A percentile compares a stretch with the other conserved stretches of the same genome.
Conservation (phyloP, 768 basidiomycete genomes). For the Russula lepida region DNA sequence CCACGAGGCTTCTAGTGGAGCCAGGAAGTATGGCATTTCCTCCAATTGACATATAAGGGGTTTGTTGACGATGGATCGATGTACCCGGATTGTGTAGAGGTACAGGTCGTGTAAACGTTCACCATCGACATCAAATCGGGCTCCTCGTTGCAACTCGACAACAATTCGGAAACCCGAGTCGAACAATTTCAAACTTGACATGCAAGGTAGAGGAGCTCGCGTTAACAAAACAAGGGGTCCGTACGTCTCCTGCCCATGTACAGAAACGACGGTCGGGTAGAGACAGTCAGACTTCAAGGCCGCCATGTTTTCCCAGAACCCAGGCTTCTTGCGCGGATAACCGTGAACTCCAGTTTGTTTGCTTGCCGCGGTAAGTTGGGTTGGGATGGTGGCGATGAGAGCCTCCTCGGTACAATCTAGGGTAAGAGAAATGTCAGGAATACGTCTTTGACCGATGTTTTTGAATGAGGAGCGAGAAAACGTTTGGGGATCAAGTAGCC, state of each 20-base stretch:
- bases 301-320: slow-evolving; percentile 53
- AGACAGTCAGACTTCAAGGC: slow-evolving; percentile 29
- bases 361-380: neutral
- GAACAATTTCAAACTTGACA: slow-evolving; percentile 53
- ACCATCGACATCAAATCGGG: slow-evolving; percentile 42
- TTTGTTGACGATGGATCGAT: slow-evolving; percentile 59
- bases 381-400: neutral
- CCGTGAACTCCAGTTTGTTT: slow-evolving; percentile 37
- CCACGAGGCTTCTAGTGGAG: slow-evolving; percentile 46
- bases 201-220: slow-evolving; percentile 51
- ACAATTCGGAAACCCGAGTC: slow-evolving; percentile 38
- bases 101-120: slow-evolving; percentile 42
- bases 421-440: slow-evolving; percentile 9
- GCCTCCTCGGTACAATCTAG: slow-evolving; percentile 13
- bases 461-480: slow-evolving; percentile 25
- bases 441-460: slow-evolving; percentile 19
- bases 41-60: slow-evolving; percentile 47
- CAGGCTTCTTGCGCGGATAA: slow-evolving; percentile 52
- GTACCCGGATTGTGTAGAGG: slow-evolving; percentile 55
- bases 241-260: slow-evolving; percentile 32
- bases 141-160: slow-evolving; percentile 39
- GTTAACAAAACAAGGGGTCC: slow-evolving; percentile 61
- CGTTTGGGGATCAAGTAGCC: slow-evolving; percentile 40
- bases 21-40: slow-evolving; percentile 56
- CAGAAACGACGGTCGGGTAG: slow-evolving; percentile 51